Base-by-base conservation (phyloP, 331 rosid species). In the Malus hybrid region DNA sequence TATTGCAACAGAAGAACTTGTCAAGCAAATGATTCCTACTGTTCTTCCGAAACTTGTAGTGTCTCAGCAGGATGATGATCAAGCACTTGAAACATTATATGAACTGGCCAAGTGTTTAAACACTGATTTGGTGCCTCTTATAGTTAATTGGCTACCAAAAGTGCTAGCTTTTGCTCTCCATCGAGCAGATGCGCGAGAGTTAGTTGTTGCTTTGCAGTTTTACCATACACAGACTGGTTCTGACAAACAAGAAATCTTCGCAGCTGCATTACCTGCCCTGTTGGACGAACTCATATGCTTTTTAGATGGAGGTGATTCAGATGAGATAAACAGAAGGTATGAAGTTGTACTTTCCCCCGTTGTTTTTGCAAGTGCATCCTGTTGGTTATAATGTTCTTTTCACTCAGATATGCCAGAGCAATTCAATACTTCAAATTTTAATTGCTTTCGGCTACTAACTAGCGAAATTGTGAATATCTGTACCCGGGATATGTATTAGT, bases 101-200 rank as follows among this genome's bases (percentile, higher is more conserved):
- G 96, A 88, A 86, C 83, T 94, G 82, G 96, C 96, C 70, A 90
- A 86, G 83, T 88, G 80, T 81, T 80, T 87, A 81, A 83, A 88
- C 66, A 87, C 88, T 69, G 97, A 90, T 84, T 55, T 88, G 90
- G 88, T 72, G 70, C 74, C 90, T 71, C 76, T 91, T 67, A 75
- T 84, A 72, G 85, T 88, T 72, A 80, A 85, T 74, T 94, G 95
- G 97, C 82, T 94, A 69, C 97, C 97, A n/a, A 90, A 92, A 90
- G 98, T 94, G 79, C 92, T 94, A 84, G 97, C 98, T 72, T 94
- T 86, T 85, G 95, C 87, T 81, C 93, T 94, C 79, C 90, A 86
- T 73, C 92, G 72, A 85, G 82, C 85, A 73, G 94, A 91, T 85
- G 93, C 77, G 59, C 85, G 71, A 69, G 87, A 83, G 73, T 81